These are phyloP conservation scores for Francoa sonchifolia DNA, from an alignment of 441 rosid species.

Conservation along the genomic window DNA sequence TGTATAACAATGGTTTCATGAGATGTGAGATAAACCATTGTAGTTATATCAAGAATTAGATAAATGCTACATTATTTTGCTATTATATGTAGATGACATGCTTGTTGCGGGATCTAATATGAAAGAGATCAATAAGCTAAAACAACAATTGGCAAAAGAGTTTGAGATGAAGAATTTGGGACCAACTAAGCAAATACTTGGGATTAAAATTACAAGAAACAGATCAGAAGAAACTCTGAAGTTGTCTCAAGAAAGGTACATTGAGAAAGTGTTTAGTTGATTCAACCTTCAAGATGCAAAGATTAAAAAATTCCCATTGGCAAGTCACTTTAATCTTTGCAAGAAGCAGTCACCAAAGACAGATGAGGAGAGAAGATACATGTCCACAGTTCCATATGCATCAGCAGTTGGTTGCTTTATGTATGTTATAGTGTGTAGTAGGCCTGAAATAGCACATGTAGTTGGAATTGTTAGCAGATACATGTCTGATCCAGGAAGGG, in stretches of 20 bases:
- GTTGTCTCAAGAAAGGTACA: no score
- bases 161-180: background rate
- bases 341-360: no score
- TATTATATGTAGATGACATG: no score
- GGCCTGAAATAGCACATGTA: background rate
- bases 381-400: no score
- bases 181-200: background rate
- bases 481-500: background rate
- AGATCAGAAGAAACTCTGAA: no score
- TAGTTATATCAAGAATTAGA: background rate
- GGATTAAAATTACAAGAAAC: background rate
- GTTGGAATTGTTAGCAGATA: background rate
- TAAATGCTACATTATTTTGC: background rate
- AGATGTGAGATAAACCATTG: no score
- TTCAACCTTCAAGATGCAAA: background rate
- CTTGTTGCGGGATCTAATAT: no score
- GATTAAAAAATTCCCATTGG: background rate
- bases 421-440: background rate
- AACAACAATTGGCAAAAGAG: background rate
- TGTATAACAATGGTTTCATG: background rate
- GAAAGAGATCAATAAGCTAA: no score
- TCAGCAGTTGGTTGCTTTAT: no score
- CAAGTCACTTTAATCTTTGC: background rate
- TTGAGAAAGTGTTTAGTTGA: background rate
- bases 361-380: no score